Conservation (phyloP, 139 green algal genomes). For the Picochlorum sp. region DNA sequence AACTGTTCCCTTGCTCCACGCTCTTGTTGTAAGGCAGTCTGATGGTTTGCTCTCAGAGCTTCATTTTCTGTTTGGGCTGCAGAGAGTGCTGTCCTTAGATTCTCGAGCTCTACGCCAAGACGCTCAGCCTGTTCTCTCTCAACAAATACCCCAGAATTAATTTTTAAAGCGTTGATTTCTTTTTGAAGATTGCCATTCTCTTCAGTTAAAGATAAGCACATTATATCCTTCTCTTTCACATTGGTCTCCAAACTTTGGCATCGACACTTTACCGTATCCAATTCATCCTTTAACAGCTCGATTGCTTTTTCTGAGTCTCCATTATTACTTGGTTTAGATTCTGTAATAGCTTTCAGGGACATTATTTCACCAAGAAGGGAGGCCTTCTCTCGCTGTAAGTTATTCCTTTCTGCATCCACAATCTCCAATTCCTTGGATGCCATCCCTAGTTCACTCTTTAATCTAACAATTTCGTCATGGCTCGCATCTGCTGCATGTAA, state of each 20-base stretch:
- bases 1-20: constrained; percentile 1
- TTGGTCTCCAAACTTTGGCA: not conserved
- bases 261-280: not conserved
- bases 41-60: not conserved
- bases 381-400: constrained; percentile 25
- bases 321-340: not conserved
- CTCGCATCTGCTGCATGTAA: not conserved
- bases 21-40: not conserved
- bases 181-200: not conserved
- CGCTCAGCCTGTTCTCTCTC: not conserved
- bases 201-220: not conserved
- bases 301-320: not conserved
- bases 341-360: not conserved
- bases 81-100: not conserved
- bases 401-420: constrained; percentile 4
- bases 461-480: not conserved
- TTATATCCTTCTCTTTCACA: not conserved
- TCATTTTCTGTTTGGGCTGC: not conserved
- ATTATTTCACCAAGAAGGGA: constrained; percentile 14
- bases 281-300: not conserved
- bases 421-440: constrained; percentile 3
- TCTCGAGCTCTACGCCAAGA: not conserved
- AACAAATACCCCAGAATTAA: no score
- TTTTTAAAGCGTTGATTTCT: not conserved
- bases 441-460: not conserved